Evolutionary conservation across 768 basidiomycete species (phyloP), one percentile per base, ranked within the genome.

Genomic region (Dendrothele bispora): DNA sequence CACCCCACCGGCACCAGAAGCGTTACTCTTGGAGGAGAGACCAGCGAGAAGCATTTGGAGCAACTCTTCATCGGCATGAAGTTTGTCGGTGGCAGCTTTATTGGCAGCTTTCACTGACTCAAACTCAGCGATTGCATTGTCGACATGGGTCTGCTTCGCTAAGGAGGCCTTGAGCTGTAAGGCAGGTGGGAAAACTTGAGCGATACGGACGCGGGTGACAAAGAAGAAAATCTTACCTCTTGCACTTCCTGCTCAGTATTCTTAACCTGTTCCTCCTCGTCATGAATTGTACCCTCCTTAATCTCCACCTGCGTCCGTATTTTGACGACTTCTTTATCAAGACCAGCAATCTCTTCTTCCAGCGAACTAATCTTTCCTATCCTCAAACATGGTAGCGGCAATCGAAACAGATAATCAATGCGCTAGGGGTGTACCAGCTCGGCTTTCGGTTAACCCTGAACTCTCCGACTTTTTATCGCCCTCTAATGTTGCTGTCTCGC

Each of bases 31-130:
- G n/a, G n/a, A n/a, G 1, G 93, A 84, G 8, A 98, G 81, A 36
- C 97, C 97, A 0, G 95, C 98, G 39, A 95, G 75, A 17, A 98
- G 82, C 0, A 92, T 91, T 64, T 98, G 95, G 0, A 98, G 77
- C n/a, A 98, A 86, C 57, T 94, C 91, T 65, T 98, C 95, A 14
- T 86, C 79, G 17, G 82, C 87, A 11, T 77, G 62, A 7, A 95
- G 77, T 24, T 83, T 77, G 4, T 76, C 69, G 47, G 83, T 75
- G 2, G 82, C 74, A 0, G 73, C 63, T 36, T 78, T 78, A 60
- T 95, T 84, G 41, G 80, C 78, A 5, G 85, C 78, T 58, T 92
- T 91, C 48, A 91, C 71, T 7, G 69, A 69, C 44, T 74, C 73
- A 64, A 86, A 88, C 0, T 78, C 66, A 2, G 70, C 66, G 4